Base-by-base conservation (phyloP, 352 stramenopile genomes). In the Phytophthora europaea region DNA sequence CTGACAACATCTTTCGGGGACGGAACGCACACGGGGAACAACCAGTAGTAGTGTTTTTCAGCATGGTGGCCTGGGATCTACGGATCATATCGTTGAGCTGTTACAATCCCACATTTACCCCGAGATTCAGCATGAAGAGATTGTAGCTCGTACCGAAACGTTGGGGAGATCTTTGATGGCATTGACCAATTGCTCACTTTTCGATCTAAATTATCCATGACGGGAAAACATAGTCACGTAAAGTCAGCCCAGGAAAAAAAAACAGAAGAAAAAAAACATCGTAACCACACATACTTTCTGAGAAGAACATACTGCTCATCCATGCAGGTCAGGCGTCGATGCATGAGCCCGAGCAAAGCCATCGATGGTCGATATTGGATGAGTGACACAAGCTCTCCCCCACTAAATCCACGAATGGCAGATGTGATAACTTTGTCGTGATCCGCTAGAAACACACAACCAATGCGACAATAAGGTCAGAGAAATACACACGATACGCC, bases 341-440 rank as follows among this genome's bases (percentile, higher is more conserved):
- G 73, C 40, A 96, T 77, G 47, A 96, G 52, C 1, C 80, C 84
- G 13, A 96, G 72, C n/a, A 94, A 74, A 48, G 89, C 82, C 84
- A 94, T 92, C 0, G 89, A 93, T 18, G 89, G 88, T 7, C 88
- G 87, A 36, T 88, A 84, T 52, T 91, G 88, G 40, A 96, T 91
- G 12, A 92, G 70, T 43, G 83, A 89, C 40, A 96, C 85, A 20
- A 96, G 71, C 23, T 96, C 89, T 9, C 84, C 83, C 9, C 89
- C 89, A 40, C 80, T 89, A 62, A 96, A 96, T 38, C 89, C 89
- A 40, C 89, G 88, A 65, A 93, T 94, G 40, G 87, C 88, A 1
- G 84, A 87, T n/a, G 89, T 94, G 62, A 96, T 94, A 7, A 96
- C 77, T 62, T 91, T 84, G 68, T 95, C 85, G 45, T 94, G 86